phyloP scores from a whole-genome alignment of 1,284 basidiomycete genomes.

The Rhodotorula sp. region DNA sequence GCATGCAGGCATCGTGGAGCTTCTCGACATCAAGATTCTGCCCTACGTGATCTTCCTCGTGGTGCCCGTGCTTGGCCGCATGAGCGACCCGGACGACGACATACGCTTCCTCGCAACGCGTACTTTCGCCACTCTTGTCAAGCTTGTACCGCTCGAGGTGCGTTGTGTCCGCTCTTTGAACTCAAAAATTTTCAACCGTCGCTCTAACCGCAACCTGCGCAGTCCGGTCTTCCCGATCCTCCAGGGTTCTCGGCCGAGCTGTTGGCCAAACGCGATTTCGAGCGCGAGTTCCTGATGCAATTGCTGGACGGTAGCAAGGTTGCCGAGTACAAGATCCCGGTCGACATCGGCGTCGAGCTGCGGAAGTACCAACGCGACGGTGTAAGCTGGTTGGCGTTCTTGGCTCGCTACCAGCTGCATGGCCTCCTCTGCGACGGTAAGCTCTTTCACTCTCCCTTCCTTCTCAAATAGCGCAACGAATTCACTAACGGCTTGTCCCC shows the following conservation, averaged over 20 bases:
- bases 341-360: constrained; percentile 87
- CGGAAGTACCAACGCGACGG: constrained; percentile 98
- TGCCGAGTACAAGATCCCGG: constrained; percentile 82
- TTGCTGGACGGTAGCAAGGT: constrained; percentile 93
- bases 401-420: constrained; percentile 93
- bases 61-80: constrained; percentile 91
- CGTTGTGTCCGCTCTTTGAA: constrained; percentile 36
- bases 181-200: background rate
- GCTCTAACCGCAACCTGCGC: background rate
- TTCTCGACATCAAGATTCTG: constrained; percentile 87
- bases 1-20: constrained; percentile 76
- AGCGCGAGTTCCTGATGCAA: constrained; percentile 89
- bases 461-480: background rate
- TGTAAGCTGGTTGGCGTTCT: constrained; percentile 97
- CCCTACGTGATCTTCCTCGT: constrained; percentile 98
- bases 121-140: constrained; percentile 96
- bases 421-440: constrained; percentile 96
- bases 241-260: constrained; percentile 86
- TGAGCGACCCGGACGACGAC: constrained; percentile 92
- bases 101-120: constrained; percentile 90
- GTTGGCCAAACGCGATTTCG: constrained; percentile 79
- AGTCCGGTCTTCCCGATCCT: constrained; percentile 94
- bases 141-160: constrained; percentile 97
- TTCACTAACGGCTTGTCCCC: constrained; percentile 6
- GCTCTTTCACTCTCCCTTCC: constrained; percentile 42